phyloP scores from a whole-genome alignment of 345 rosid genomes.

The Arabis alpina region DNA sequence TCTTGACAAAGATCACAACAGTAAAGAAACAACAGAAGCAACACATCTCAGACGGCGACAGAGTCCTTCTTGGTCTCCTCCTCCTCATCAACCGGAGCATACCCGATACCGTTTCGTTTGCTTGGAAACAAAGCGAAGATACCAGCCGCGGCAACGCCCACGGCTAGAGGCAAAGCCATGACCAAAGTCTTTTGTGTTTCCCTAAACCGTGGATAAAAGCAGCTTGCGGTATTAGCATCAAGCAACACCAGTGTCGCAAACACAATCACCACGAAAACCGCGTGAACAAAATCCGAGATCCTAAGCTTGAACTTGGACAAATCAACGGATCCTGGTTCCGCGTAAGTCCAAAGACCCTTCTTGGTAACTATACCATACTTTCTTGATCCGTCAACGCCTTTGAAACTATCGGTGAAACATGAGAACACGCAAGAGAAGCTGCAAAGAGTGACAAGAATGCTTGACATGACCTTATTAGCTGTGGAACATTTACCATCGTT shows the following conservation, averaged over 20 bases:
- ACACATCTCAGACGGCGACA: conserved; percentile 7
- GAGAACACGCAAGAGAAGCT: conserved; percentile 71
- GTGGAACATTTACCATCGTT: conserved; percentile 67
- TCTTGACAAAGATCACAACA: not conserved
- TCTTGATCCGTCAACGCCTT: conserved; percentile 49
- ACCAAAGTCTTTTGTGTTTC: conserved; percentile 55
- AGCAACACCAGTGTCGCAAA: conserved; percentile 60
- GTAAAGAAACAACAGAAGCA: not conserved
- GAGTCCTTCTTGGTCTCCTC: conserved; percentile 34
- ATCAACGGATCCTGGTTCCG: conserved; percentile 47
- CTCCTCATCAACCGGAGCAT: conserved; percentile 49
- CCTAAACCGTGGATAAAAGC: conserved; percentile 69
- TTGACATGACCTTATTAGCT: conserved; percentile 56
- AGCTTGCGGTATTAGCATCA: conserved; percentile 62
- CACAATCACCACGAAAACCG: conserved; percentile 54
- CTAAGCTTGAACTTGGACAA: conserved; percentile 58
- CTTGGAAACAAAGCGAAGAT: conserved; percentile 71
- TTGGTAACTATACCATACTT: conserved; percentile 67
- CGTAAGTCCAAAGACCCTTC: conserved; percentile 64
- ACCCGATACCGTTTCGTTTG: conserved; percentile 82
- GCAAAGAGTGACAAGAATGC: conserved; percentile 61
- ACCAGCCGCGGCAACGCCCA: conserved; percentile 55
- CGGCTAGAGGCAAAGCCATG: conserved; percentile 65
- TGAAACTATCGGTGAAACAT: conserved; percentile 77
- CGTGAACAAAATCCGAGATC: conserved; percentile 68